Evolutionary conservation across 2,329 filamentous ascomycete species (phyloP).

Genomic region (Botrytis fragariae): DNA sequence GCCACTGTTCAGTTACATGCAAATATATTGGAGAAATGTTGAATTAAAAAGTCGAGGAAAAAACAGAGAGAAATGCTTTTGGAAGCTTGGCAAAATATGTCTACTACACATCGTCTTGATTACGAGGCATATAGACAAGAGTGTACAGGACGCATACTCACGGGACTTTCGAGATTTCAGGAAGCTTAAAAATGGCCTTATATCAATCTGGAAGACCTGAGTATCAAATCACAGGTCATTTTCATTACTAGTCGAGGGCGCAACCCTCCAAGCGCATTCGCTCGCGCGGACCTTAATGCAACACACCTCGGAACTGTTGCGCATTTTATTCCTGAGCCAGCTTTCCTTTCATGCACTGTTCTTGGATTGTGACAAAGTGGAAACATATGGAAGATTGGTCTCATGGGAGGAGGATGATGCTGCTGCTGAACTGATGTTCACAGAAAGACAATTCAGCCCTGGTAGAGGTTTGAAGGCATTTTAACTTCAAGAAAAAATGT

Average conservation of each 20-base stretch:
- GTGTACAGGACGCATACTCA: background rate
- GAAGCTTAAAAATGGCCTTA: background rate
- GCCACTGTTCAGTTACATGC: background rate
- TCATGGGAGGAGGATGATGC: background rate
- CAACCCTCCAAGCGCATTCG: background rate
- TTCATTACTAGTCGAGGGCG: background rate
- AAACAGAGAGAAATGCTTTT: background rate
- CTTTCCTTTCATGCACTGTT: background rate
- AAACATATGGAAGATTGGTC: background rate
- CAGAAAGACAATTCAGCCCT: background rate
- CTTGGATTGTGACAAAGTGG: background rate
- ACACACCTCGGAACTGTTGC: background rate
- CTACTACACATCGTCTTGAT: background rate
- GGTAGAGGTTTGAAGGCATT: background rate
- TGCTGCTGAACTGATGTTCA: background rate
- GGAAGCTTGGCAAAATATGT: conserved; percentile 1
- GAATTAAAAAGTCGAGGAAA: background rate
- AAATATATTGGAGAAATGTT: background rate
- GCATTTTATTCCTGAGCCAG: background rate
- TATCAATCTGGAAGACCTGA: background rate
- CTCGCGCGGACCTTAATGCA: background rate
- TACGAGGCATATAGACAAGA: background rate
- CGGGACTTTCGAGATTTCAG: background rate
- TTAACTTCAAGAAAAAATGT: background rate
- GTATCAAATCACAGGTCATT: background rate